Evolutionary conservation across 1,284 basidiomycete species (phyloP).

Genomic region (Golubevia pallescens): DNA sequence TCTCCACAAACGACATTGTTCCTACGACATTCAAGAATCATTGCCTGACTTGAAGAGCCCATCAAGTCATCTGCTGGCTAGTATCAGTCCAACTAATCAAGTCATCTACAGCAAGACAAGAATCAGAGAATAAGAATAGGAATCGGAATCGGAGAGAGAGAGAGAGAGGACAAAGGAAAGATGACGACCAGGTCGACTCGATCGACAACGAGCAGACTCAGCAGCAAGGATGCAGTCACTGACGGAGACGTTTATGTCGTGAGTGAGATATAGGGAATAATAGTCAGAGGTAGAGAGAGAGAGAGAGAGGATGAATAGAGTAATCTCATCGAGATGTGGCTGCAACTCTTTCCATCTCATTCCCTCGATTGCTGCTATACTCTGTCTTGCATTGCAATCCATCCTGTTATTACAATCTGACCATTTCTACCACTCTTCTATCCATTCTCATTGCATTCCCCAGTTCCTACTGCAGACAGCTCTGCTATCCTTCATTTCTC

Average conservation of each 20-base stretch:
- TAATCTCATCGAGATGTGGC: not conserved
- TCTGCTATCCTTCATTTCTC: slow-evolving; percentile 15
- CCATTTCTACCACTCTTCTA: too few species aligned
- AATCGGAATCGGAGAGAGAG: too few species aligned
- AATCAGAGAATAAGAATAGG: too few species aligned
- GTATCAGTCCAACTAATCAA: too few species aligned
- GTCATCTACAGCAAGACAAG: too few species aligned
- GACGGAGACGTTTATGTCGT: slow-evolving; percentile 58
- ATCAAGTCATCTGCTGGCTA: too few species aligned
- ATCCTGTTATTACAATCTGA: too few species aligned
- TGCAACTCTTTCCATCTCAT: not conserved
- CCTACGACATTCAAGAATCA: too few species aligned
- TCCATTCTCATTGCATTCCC: too few species aligned
- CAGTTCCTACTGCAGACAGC: slow-evolving; percentile 51
- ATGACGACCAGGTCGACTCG: not conserved
- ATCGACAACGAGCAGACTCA: not conserved
- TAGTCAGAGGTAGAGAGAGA: not conserved
- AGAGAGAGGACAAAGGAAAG: too few species aligned
- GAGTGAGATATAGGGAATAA: slow-evolving; percentile 1
- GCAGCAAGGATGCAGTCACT: slow-evolving; percentile 18
- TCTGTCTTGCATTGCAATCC: not conserved
- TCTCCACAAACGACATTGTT: too few species aligned
- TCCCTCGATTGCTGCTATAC: not conserved
- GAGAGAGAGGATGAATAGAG: not conserved
- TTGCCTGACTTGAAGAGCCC: too few species aligned